Base-by-base conservation (phyloP, 148 eudicot species). In the Agrostemma githago region DNA sequence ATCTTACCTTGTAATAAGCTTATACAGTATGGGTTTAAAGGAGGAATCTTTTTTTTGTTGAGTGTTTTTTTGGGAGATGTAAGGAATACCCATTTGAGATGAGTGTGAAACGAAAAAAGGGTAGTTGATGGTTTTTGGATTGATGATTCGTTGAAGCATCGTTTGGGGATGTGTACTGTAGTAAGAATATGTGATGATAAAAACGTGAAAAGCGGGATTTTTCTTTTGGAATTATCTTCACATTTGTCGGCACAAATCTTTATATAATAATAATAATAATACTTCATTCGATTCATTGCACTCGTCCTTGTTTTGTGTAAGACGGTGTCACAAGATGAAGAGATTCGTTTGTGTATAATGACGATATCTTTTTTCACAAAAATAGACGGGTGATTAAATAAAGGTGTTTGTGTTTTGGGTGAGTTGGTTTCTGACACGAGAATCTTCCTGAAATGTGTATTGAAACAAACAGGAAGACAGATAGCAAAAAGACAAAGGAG, bases 401-500 rank as follows among this genome's bases (percentile, higher is more conserved):
- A 26, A 7, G 8, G 4, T 60, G 34, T 26, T 26, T 26, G 34
- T 26, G 34, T 26, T 26, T 26, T 26, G 34, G 34, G 34, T 26
- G 34, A 26, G 34, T 26, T 26, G 37, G 19, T 39, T 62, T 19
- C 42, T 59, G 41, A 65, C 68, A 17, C 0, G 40, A 65, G 48
- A 38, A 65, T 1, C 68, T 65, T 65, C 46, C 7, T 16, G 63
- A 41, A 59, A 19, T 42, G 41, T 72, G 42, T 57, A n/a, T 14
- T 26, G 34, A 26, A 20, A 17, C 2, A 53, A 79, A 54, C 43
- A 79, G 92, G 62, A 77, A 82, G 72, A 51, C 40, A 79, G 84
- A 86, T 64, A 65, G 80, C 6, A 86, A 81, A 83, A 87, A 92
- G 83, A 81, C 79, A 17, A 82, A 78, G 74, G 78, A 83, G 83